phyloP scores from a whole-genome alignment of 495 filamentous ascomycete species.

The Penicillium waksmanii region DNA sequence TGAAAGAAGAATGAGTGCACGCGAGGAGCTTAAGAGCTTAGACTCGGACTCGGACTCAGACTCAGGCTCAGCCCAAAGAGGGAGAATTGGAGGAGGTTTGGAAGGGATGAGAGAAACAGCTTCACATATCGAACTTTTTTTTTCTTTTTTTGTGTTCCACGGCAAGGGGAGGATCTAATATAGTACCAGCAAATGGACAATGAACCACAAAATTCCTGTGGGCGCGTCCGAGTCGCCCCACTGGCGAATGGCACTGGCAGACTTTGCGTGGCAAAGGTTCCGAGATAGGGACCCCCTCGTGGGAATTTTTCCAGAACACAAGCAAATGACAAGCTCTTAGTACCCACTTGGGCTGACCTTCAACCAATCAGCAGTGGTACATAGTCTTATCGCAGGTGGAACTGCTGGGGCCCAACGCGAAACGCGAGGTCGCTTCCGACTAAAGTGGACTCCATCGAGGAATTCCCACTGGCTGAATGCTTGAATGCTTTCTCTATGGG shows the following conservation, averaged over 20 bases:
- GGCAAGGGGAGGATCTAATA: slow-evolving; percentile 25
- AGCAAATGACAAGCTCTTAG: slow-evolving; percentile 31
- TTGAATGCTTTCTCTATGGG: neutral
- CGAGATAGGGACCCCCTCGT: slow-evolving; percentile 3
- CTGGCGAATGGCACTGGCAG: slow-evolving; percentile 3
- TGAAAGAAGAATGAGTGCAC: slow-evolving; percentile 12
- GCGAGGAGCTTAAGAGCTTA: slow-evolving; percentile 23
- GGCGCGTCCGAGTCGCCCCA: slow-evolving; percentile 24
- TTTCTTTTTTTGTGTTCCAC: slow-evolving; percentile 29
- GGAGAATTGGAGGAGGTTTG: slow-evolving; percentile 1
- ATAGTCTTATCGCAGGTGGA: neutral
- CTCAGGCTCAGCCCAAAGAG: slow-evolving; percentile 8
- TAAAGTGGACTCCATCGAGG: neutral
- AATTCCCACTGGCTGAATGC: neutral
- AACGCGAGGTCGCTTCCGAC: slow-evolving; percentile 19
- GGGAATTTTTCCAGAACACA: slow-evolving; percentile 23
- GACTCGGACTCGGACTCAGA: neutral
- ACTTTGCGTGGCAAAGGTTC: slow-evolving; percentile 22
- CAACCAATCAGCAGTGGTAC: neutral
- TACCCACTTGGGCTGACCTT: neutral
- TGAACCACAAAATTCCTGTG: slow-evolving; percentile 15
- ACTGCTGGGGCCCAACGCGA: neutral
- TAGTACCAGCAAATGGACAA: slow-evolving; percentile 13
- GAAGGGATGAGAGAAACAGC: slow-evolving; percentile 10
- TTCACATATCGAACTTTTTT: slow-evolving; percentile 34